phyloP scores from a whole-genome alignment of 2,329 filamentous ascomycete genomes.

The Chrysoporthe austroafricana region DNA sequence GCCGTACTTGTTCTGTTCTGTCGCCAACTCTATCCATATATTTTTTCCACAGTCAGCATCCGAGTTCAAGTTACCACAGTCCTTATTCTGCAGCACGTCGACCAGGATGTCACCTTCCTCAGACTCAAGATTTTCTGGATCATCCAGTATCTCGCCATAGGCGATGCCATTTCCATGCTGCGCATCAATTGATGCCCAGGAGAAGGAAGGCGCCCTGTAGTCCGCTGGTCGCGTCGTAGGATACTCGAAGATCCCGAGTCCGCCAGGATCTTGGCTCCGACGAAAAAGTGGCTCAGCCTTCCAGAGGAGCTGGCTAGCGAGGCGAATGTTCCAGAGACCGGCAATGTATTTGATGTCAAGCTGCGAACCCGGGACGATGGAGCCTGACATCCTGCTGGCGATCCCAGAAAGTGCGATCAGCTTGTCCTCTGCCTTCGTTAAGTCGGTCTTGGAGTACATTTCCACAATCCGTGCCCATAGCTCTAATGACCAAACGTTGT shows the following conservation, averaged over 20 bases:
- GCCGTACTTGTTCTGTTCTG: slow-evolving; percentile 1
- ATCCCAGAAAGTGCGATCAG: slow-evolving; percentile 25
- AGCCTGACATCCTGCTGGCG: slow-evolving; percentile 12
- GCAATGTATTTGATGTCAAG: slow-evolving; percentile 14
- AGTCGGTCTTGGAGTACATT: slow-evolving; percentile 4
- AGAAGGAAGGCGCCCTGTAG: slow-evolving; percentile 20
- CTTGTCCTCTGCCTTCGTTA: slow-evolving; percentile 18
- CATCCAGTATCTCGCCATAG: slow-evolving; percentile 13
- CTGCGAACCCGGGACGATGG: background rate
- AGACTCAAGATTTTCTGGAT: too few relatives aligned
- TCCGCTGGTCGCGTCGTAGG: background rate
- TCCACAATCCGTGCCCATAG: slow-evolving; percentile 12
- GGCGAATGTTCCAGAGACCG: background rate
- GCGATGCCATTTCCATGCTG: slow-evolving; percentile 1
- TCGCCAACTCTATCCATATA: too few relatives aligned
- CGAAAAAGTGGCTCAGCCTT: background rate
- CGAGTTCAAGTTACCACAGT: too few relatives aligned
- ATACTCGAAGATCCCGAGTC: background rate
- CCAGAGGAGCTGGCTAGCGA: slow-evolving; percentile 22
- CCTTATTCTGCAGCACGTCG: background rate
- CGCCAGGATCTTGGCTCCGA: background rate
- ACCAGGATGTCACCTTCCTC: slow-evolving; percentile 4
- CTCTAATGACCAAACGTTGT: slow-evolving; percentile 10
- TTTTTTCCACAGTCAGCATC: too few relatives aligned
- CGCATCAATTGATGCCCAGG: slow-evolving; percentile 21